Evolutionary conservation across 2,329 filamentous ascomycete genomes (phyloP), one percentile per base, ranked within the genome.

Genomic region (Fusarium tupiense): DNA sequence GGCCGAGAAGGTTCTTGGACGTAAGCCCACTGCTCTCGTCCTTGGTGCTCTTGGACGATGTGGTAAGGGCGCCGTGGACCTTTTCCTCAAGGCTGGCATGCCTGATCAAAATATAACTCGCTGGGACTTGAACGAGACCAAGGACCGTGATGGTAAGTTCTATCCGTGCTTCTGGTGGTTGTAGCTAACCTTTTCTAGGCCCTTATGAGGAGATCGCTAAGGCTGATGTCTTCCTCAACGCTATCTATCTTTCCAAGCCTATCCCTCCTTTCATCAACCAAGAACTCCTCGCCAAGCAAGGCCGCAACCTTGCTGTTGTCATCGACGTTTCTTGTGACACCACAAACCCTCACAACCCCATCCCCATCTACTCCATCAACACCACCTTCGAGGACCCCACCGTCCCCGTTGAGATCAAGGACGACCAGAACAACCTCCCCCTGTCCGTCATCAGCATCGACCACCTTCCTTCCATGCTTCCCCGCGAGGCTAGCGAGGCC

Each of bases 341-440:
- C 53, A 94, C 90, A 40, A 94, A 92, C 83, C 90, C 90, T 6
- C 87, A 92, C 84, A 93, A 93, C 83, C 79, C 79, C 75, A 90
- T 95, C 63, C 95, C 95, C 31, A 91, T 98, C 80, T 98, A 97
- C 86, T 88, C 88, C 75, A 90, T 93, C 81, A 93, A 94, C 83
- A 98, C 93, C 54, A 96, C 94, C 29, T 98, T 98, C 81, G 90
- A 91, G 81, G 91, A 93, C 81, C 96, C 95, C n/a, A 98, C 94
- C 2, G 91, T 97, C 1, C 88, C 91, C 2, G 93, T 96, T 31
- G 85, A 90, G 40, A 83, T 90, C 87, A 73, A 89, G 85, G 79
- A 87, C 83, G 81, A 85, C 62, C 74, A 80, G 54, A 80, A 80
- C 73, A 85, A 85, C 61, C 88, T 90, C 2, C 88, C 89, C 13